Evolutionary conservation across 2,329 filamentous ascomycete species (phyloP).

Genomic region (Colletotrichum sp.): DNA sequence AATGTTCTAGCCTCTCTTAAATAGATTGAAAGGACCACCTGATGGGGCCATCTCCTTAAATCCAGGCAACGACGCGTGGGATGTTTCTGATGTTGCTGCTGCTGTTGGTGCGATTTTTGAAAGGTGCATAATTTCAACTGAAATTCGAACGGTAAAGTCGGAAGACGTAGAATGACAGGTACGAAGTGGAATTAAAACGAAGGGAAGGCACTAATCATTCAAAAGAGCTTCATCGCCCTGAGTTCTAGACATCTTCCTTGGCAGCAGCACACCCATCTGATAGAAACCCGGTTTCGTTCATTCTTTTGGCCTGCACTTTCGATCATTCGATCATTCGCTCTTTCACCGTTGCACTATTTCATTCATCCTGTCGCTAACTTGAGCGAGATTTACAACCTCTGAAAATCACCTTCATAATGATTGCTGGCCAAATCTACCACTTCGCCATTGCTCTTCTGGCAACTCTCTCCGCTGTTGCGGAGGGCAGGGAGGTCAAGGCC

Average conservation of each 20-base stretch:
- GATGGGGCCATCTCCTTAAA: background rate
- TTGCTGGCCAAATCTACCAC: background rate
- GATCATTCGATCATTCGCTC: background rate
- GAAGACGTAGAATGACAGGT: background rate
- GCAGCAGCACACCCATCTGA: background rate
- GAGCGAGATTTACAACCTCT: accelerated
- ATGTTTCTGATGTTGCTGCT: background rate
- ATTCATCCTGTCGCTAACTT: accelerated
- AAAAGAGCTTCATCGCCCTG: background rate
- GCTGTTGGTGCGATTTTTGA: background rate
- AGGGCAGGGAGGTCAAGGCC: background rate
- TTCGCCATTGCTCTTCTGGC: background rate
- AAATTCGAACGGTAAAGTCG: background rate
- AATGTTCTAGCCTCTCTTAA: background rate
- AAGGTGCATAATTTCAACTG: background rate
- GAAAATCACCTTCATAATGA: background rate
- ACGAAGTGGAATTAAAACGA: background rate
- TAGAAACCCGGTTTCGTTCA: background rate
- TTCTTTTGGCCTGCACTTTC: background rate
- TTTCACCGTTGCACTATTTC: background rate
- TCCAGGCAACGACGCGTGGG: background rate
- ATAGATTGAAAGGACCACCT: background rate
- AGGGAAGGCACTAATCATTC: accelerated
- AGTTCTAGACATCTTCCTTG: background rate
- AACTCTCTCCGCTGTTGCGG: background rate